These are phyloP conservation scores for Carallia pectinifolia DNA, from an alignment of 345 rosid species.

Conservation along the genomic window DNA sequence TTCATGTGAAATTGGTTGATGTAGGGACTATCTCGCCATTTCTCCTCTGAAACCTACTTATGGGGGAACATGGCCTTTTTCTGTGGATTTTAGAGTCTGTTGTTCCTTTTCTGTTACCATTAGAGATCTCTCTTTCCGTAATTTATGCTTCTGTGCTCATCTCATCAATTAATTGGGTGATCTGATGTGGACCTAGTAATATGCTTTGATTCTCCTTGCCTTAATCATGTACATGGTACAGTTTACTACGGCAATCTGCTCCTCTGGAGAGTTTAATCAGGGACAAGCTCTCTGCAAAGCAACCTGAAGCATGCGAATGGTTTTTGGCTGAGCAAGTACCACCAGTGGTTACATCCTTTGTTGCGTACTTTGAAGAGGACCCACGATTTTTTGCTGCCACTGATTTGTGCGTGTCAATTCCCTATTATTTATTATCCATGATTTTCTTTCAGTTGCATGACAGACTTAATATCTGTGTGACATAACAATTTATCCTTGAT, in stretches of 20 bases:
- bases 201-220: conserved; percentile 3
- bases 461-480: conserved; percentile 15
- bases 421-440: conserved; percentile 17
- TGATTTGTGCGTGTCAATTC: conserved; percentile 43
- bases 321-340: conserved; percentile 84
- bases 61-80: no score
- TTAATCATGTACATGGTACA: conserved; percentile 36
- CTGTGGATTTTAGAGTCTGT: no score
- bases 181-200: neutral
- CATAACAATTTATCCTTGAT: conserved; percentile 14
- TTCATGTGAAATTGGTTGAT: no score
- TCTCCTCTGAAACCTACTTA: no score
- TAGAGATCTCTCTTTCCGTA: neutral
- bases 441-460: conserved; percentile 6
- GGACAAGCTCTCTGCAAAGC: conserved; percentile 75
- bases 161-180: neutral
- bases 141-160: neutral
- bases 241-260: conserved; percentile 72
- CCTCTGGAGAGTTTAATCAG: conserved; percentile 78
- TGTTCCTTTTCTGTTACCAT: neutral
- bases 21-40: no score
- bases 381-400: conserved; percentile 57
- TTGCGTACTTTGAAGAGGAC: conserved; percentile 64
- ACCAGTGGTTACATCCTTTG: conserved; percentile 51
- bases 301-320: conserved; percentile 73